Conservation (phyloP, 371 early-diverging fungal genomes). For the Neoconidiobolus thromboides region DNA sequence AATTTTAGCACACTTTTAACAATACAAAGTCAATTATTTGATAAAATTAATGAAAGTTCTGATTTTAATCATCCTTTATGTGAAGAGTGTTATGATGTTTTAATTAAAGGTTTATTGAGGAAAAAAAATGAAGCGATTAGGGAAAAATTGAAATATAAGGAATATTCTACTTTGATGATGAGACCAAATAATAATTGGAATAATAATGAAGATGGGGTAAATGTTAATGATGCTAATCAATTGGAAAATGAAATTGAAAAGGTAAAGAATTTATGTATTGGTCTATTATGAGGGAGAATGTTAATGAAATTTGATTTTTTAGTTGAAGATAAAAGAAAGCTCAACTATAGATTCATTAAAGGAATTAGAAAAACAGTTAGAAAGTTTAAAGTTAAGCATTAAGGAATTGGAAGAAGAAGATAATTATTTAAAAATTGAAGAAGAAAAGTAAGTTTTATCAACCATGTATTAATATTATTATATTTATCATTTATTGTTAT, state of each 20-base stretch:
- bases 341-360: conserved; percentile 28
- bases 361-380: conserved; percentile 36
- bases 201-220: too few relatives aligned
- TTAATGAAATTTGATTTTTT: neutral
- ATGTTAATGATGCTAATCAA: conserved; percentile 15
- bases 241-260: conserved; percentile 19
- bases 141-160: too few relatives aligned
- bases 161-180: too few relatives aligned
- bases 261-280: conserved; percentile 23
- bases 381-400: conserved; percentile 30
- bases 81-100: conserved; percentile 67
- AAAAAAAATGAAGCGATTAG: too few relatives aligned
- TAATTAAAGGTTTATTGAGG: conserved; percentile 20
- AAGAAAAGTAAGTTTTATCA: conserved; percentile 21
- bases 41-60: too few relatives aligned
- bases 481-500: too few relatives aligned
- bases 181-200: too few relatives aligned
- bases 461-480: neutral
- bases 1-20: too few relatives aligned
- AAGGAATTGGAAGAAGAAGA: conserved; percentile 34
- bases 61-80: conserved; percentile 68
- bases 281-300: neutral
- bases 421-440: conserved; percentile 34
- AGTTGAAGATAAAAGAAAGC: conserved; percentile 27
- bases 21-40: too few relatives aligned